phyloP scores from a whole-genome alignment of 2,329 filamentous ascomycete species.

The Chaetomium globosum region DNA sequence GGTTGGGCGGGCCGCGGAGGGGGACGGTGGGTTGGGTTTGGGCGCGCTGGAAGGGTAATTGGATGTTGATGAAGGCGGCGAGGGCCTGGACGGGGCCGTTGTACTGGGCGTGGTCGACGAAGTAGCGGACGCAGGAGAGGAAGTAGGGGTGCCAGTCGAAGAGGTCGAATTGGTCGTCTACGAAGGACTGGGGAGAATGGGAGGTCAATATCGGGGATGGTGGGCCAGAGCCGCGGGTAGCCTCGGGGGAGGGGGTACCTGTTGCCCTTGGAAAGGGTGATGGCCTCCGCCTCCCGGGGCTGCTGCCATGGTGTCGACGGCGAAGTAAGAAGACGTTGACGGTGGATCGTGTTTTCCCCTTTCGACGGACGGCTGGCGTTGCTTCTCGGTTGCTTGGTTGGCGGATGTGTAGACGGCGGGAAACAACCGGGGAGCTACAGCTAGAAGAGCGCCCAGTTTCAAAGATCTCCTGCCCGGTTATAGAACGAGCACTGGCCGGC shows the following conservation, averaged over 20 bases:
- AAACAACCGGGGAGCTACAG: not conserved
- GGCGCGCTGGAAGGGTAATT: conserved; percentile 77
- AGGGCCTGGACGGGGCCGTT: conserved; percentile 80
- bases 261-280: conserved; percentile 40
- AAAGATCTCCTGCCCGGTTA: not conserved
- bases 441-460: not conserved
- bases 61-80: conserved; percentile 89
- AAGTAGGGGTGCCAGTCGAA: conserved; percentile 93
- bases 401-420: not conserved
- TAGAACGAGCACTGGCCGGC: not conserved
- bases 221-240: not conserved
- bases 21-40: conserved; percentile 46
- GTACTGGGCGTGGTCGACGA: conserved; percentile 88
- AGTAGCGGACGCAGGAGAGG: conserved; percentile 86
- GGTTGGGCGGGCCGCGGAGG: conserved; percentile 42
- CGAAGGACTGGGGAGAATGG: conserved; percentile 46
- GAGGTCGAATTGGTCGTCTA: conserved; percentile 68
- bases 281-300: conserved; percentile 34
- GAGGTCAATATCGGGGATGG: conserved; percentile 4
- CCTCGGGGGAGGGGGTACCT: conserved; percentile 35
- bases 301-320: conserved; percentile 38
- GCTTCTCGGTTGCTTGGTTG: not conserved
- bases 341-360: not conserved
- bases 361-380: not conserved
- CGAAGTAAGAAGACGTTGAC: not conserved